Base-by-base conservation (phyloP, 192 early-diverging fungal genomes). In the Chytriomyces sp. region DNA sequence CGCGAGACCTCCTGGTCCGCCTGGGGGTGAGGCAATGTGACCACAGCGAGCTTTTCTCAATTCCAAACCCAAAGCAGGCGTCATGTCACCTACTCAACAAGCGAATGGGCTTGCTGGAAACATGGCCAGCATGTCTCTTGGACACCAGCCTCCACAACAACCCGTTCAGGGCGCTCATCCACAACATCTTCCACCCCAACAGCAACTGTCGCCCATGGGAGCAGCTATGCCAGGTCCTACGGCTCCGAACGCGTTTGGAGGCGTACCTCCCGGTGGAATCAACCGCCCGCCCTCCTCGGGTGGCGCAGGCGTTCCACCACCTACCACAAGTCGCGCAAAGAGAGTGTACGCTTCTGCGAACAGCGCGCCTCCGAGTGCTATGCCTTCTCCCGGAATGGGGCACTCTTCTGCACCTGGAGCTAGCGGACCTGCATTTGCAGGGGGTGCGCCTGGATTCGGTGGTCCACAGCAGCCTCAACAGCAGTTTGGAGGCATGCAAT, bases 131-230 rank as follows among this genome's bases (percentile, higher is more conserved):
- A 52, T 68, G 52, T 6, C 65, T 14, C 32, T 68, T 41, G 7
- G 12, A 2, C 52, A 68, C 34, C 52, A 52, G 30, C 53, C 0
- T 17, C 19, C n/a, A 17, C 52, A 22, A 7, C 32, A 32, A 7
- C 39, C 19, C 8, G 4, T 19, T 62, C 63, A 68, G 37, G 38
- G 59, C 28, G 58, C 39, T 28, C 58, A 57, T 8, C 49, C 39
- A 74, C 70, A 72, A 72, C 72, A 73, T 17, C n/a, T 32, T 26
- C 71, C 10, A 32, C 64, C 34, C 12, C 64, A 73, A 73, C 72
- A 41, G 10, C 71, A 73, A 73, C 28, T 31, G 30, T 52, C 53
- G 33, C 52, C 56, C n/a, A n/a, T n/a, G n/a, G 53, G 71, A 66
- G 8, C 73, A 74, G 30, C 14, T 2, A 7, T 17, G 37, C 28